These are phyloP conservation scores for Elongisporangium undulatum DNA, from an alignment of 352 stramenopile genomes.

Conservation along the genomic window DNA sequence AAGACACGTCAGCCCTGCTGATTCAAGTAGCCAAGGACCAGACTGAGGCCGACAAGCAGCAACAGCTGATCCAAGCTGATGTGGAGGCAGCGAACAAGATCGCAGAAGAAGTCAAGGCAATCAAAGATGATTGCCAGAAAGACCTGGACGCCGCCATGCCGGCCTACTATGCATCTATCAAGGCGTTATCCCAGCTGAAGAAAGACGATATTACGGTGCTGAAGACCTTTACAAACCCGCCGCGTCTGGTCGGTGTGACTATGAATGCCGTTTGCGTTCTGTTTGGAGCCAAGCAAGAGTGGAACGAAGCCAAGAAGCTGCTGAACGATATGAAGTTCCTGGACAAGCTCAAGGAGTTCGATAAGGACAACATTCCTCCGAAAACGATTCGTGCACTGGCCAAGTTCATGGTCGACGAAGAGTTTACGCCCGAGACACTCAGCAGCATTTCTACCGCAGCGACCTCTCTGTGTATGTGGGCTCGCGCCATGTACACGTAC, in stretches of 20 bases:
- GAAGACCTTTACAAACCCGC: conserved; percentile 91
- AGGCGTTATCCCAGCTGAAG: conserved; percentile 88
- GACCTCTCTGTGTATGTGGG: conserved; percentile 94
- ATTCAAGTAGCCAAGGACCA: conserved; percentile 90
- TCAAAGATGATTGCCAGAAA: conserved; percentile 93
- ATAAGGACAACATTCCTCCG: conserved; percentile 86
- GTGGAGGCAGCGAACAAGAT: conserved; percentile 90
- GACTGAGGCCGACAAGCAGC: conserved; percentile 88
- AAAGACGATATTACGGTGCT: conserved; percentile 91
- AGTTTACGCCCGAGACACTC: conserved; percentile 91
- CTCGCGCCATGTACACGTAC: conserved; percentile 92
- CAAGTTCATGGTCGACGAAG: conserved; percentile 87
- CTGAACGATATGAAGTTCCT: conserved; percentile 92
- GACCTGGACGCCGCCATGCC: conserved; percentile 93
- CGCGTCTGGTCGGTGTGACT: conserved; percentile 84
- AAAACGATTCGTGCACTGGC: conserved; percentile 88
- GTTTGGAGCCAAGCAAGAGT: conserved; percentile 86
- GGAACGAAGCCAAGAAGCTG: conserved; percentile 90
- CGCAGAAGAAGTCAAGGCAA: conserved; percentile 88
- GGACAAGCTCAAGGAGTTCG: conserved; percentile 83
- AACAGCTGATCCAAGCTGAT: conserved; percentile 89
- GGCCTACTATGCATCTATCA: conserved; percentile 89
- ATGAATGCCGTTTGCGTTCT: conserved; percentile 92
- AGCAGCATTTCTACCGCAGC: conserved; percentile 87
- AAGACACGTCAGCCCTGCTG: conserved; percentile 84